Percentiles rank a stretch among this genome's conserved stretches.
These are phyloP conservation scores for Pachysandra terminalis DNA, from an alignment of 164 flowering plant genomes.

Conservation along the genomic window DNA sequence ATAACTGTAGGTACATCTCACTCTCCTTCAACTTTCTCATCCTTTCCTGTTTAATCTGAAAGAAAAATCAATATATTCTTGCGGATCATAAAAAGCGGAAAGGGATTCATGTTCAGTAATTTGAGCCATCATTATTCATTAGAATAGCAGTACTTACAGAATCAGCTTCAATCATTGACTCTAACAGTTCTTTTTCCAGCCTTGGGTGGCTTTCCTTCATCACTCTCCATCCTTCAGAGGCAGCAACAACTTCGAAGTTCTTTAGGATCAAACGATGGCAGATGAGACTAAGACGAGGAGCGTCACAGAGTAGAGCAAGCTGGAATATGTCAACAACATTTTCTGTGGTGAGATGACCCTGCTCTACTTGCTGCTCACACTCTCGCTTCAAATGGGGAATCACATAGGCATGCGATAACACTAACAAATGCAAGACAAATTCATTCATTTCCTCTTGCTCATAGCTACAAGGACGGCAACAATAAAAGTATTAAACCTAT, in stretches of 20 bases:
- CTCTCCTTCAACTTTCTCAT: slow-evolving; percentile 47
- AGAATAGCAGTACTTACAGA: slow-evolving; percentile 34
- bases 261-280: slow-evolving; percentile 58
- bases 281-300: slow-evolving; percentile 64
- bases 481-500: not conserved
- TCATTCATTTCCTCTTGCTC: slow-evolving; percentile 67
- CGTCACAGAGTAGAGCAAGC: slow-evolving; percentile 76
- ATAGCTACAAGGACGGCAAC: slow-evolving; percentile 36
- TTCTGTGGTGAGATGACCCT: slow-evolving; percentile 43
- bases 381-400: slow-evolving; percentile 61
- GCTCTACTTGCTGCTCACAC: slow-evolving; percentile 55
- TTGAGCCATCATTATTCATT: not conserved
- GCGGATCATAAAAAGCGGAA: not conserved
- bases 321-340: slow-evolving; percentile 77
- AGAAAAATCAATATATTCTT: not conserved
- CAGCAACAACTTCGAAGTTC: slow-evolving; percentile 48
- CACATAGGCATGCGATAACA: slow-evolving; percentile 68
- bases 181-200: slow-evolving; percentile 56
- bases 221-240: slow-evolving; percentile 69
- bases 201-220: slow-evolving; percentile 76
- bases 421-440: slow-evolving; percentile 55
- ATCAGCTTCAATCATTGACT: slow-evolving; percentile 43
- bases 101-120: not conserved
- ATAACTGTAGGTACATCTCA: slow-evolving; percentile 55
- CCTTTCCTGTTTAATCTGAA: slow-evolving; percentile 57